A percentile compares a stretch with the other conserved stretches of the same genome.
These are phyloP conservation scores for Euphorbia corollata DNA, from an alignment of 441 rosid genomes.

Conservation along the genomic window DNA sequence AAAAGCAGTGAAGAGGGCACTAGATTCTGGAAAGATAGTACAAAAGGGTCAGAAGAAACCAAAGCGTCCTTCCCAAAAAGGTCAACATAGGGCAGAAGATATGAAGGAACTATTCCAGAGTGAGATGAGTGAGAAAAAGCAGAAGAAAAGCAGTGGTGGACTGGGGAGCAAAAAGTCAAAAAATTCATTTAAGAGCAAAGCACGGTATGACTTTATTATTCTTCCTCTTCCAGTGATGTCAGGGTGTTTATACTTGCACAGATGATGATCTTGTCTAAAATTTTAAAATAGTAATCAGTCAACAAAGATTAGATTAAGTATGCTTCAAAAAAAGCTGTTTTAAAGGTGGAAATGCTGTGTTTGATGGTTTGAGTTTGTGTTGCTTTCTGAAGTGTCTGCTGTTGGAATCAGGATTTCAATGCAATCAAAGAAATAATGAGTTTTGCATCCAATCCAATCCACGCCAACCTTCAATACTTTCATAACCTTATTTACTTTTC, in stretches of 20 bases:
- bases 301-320: background rate
- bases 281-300: background rate
- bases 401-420: too few relatives aligned
- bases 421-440: too few relatives aligned
- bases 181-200: conserved; percentile 88
- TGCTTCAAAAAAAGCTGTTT: background rate
- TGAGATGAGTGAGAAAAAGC: conserved; percentile 79
- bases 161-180: conserved; percentile 50
- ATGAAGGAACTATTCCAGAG: conserved; percentile 79
- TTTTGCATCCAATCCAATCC: too few relatives aligned
- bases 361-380: too few relatives aligned
- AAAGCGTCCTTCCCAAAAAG: conserved; percentile 39
- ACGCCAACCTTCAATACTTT: too few relatives aligned
- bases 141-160: conserved; percentile 37
- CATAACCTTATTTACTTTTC: too few relatives aligned
- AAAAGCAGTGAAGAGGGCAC: conserved; percentile 69
- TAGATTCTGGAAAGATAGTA: conserved; percentile 60
- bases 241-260: background rate
- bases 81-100: conserved; percentile 63
- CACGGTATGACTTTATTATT: conserved; percentile 45
- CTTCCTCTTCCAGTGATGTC: background rate
- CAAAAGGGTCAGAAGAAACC: conserved; percentile 40
- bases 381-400: too few relatives aligned
- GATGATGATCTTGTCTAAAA: background rate
- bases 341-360: too few relatives aligned